Percentiles rank a stretch among this genome's conserved stretches.
phyloP scores from a whole-genome alignment of 2,329 filamentous ascomycete species.

The Pezicula rhizophila region DNA sequence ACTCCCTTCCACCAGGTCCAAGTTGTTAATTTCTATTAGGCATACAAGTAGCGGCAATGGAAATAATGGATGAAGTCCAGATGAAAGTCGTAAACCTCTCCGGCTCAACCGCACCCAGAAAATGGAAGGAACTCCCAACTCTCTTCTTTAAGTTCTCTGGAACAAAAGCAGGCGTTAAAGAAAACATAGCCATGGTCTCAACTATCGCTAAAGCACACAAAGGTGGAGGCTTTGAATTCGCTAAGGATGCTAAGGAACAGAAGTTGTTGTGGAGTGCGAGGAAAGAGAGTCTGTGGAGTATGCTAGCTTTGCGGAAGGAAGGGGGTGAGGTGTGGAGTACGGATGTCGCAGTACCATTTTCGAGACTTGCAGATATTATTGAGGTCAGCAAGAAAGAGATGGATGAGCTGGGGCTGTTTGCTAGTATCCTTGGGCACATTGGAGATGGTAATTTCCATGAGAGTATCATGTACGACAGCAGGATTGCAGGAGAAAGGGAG shows the following conservation, averaged over 20 bases:
- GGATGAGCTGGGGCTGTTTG: slow-evolving; percentile 79
- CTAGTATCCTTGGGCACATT: slow-evolving; percentile 82
- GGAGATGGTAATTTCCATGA: slow-evolving; percentile 95
- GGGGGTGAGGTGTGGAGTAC: slow-evolving; percentile 76
- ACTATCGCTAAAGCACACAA: slow-evolving; percentile 59
- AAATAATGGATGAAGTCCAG: slow-evolving; percentile 84
- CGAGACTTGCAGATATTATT: slow-evolving; percentile 64
- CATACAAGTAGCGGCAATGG: slow-evolving; percentile 36
- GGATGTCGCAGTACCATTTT: slow-evolving; percentile 78
- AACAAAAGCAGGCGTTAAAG: slow-evolving; percentile 68
- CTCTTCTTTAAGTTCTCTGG: slow-evolving; percentile 85
- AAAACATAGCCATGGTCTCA: slow-evolving; percentile 67
- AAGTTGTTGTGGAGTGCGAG: slow-evolving; percentile 73
- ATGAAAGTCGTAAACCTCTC: slow-evolving; percentile 77
- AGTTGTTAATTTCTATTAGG: slow-evolving; percentile 57
- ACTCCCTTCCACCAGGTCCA: slow-evolving; percentile 35
- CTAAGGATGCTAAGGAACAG: slow-evolving; percentile 63
- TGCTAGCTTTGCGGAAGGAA: slow-evolving; percentile 62
- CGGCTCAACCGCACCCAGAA: slow-evolving; percentile 59
- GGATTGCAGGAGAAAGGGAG: slow-evolving; percentile 60
- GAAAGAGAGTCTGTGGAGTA: slow-evolving; percentile 80
- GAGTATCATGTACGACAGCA: slow-evolving; percentile 79
- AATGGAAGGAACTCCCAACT: slow-evolving; percentile 71
- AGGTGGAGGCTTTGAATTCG: slow-evolving; percentile 69
- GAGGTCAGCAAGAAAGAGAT: slow-evolving; percentile 86